These are phyloP conservation scores for Colletotrichum navitas DNA, from an alignment of 2,329 filamentous ascomycete species.

Conservation along the genomic window DNA sequence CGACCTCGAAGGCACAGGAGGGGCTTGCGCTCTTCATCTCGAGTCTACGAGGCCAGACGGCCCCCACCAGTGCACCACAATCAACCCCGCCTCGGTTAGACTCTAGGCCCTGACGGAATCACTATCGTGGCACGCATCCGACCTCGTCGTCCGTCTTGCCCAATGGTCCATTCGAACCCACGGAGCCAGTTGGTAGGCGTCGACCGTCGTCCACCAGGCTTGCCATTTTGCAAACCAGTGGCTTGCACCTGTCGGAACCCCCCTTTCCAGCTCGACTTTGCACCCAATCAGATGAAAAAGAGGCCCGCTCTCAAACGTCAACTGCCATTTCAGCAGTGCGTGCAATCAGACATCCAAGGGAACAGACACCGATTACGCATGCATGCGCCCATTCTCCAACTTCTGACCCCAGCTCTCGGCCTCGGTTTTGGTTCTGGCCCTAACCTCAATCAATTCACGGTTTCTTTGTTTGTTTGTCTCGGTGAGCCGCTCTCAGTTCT, in stretches of 20 bases:
- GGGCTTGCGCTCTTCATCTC: conserved; percentile 18
- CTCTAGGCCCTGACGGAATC: not conserved
- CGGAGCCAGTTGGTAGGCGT: not conserved
- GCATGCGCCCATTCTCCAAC: not conserved
- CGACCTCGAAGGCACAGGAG: not conserved
- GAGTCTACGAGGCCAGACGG: not conserved
- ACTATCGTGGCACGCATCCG: not conserved
- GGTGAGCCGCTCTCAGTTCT: not conserved
- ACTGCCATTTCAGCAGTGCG: conserved; percentile 2
- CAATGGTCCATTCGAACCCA: no score
- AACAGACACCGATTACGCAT: conserved; percentile 17
- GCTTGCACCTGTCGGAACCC: not conserved
- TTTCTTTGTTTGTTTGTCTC: no score
- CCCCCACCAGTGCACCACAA: not conserved
- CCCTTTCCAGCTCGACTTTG: not conserved
- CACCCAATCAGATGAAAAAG: conserved; percentile 11
- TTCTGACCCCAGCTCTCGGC: not conserved
- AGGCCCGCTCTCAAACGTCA: conserved; percentile 20
- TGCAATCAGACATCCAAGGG: conserved; percentile 16
- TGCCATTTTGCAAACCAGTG: not conserved
- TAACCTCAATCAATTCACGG: not conserved
- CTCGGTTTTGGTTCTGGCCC: not conserved
- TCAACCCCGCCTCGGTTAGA: no score
- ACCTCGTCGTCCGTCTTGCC: no score
- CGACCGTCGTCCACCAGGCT: not conserved